A percentile compares a stretch with the other conserved stretches of the same genome.
Conservation (phyloP, 2,329 filamentous ascomycete genomes). For the Stagonosporopsis rhizophila region DNA sequence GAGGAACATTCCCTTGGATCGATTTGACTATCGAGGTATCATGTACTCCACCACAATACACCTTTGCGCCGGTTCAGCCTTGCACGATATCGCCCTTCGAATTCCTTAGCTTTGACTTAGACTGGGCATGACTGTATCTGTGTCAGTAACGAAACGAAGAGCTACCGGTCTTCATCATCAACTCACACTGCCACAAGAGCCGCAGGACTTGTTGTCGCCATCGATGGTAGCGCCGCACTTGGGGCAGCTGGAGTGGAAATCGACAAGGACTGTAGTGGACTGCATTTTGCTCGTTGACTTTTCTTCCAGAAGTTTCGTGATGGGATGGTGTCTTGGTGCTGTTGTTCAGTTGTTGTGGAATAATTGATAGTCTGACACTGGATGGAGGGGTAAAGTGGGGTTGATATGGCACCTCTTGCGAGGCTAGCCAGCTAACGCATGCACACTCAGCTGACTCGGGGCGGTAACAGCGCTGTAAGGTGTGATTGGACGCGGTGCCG, state of each 20-base stretch:
- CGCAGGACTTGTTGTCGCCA: slow-evolving; percentile 46
- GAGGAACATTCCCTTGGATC: no score
- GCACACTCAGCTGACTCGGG: slow-evolving; percentile 42
- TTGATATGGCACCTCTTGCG: slow-evolving; percentile 39
- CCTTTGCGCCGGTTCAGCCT: neutral
- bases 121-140: slow-evolving; percentile 12
- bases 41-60: neutral
- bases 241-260: slow-evolving; percentile 47
- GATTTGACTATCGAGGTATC: neutral
- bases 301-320: neutral
- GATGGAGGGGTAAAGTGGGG: slow-evolving; percentile 46
- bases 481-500: slow-evolving; percentile 31
- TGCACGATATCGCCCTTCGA: neutral
- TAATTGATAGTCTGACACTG: slow-evolving; percentile 13
- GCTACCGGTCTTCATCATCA: fast-evolving
- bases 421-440: slow-evolving; percentile 33
- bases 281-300: slow-evolving; percentile 33
- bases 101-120: neutral
- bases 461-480: slow-evolving; percentile 26
- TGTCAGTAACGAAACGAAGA: neutral
- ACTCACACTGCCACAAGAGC: slow-evolving; percentile 49
- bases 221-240: slow-evolving; percentile 48
- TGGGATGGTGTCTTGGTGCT: neutral
- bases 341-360: slow-evolving; percentile 11
- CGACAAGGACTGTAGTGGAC: slow-evolving; percentile 35